Percentiles rank a stretch among this genome's conserved stretches.
phyloP scores from a whole-genome alignment of 371 early-diverging fungal species.

The Furculomyces boomerangus region DNA sequence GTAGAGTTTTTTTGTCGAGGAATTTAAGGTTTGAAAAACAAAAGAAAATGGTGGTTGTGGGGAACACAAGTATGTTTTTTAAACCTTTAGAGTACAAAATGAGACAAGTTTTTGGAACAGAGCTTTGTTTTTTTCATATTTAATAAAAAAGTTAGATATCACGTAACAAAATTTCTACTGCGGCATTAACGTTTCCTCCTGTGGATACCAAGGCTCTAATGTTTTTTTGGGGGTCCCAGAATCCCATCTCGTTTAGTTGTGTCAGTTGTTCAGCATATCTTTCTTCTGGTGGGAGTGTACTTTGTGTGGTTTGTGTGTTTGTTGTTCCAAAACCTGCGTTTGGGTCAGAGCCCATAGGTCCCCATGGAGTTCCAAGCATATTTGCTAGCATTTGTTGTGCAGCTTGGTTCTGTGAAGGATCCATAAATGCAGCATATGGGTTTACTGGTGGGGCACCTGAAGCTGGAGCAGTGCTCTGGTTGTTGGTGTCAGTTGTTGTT shows the following conservation, averaged over 20 bases:
- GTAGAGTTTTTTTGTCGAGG: too few relatives aligned
- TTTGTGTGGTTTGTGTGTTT: conserved; percentile 10
- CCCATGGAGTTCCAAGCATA: background rate
- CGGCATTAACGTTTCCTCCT: conserved; percentile 82
- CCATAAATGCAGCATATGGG: conserved; percentile 43
- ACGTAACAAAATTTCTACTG: conserved; percentile 45
- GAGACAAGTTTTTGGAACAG: too few relatives aligned
- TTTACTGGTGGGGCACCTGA: conserved; percentile 19
- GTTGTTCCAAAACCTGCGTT: background rate
- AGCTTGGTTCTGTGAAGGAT: conserved; percentile 5
- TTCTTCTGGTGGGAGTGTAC: conserved; percentile 66
- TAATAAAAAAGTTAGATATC: too few relatives aligned
- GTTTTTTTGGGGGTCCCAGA: conserved; percentile 76
- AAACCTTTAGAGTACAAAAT: too few relatives aligned
- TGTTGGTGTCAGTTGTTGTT: background rate
- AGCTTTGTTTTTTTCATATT: too few relatives aligned
- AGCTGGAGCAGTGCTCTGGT: conserved; percentile 6
- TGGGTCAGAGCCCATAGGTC: conserved; percentile 6
- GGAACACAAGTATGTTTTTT: too few relatives aligned
- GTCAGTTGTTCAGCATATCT: conserved; percentile 74
- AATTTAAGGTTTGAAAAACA: too few relatives aligned
- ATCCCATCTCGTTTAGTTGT: conserved; percentile 95
- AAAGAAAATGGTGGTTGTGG: too few relatives aligned
- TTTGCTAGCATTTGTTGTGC: background rate
- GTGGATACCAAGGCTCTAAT: conserved; percentile 69